These are phyloP conservation scores for Rhodocollybia butyracea DNA, from an alignment of 768 basidiomycete species.

Conservation along the genomic window DNA sequence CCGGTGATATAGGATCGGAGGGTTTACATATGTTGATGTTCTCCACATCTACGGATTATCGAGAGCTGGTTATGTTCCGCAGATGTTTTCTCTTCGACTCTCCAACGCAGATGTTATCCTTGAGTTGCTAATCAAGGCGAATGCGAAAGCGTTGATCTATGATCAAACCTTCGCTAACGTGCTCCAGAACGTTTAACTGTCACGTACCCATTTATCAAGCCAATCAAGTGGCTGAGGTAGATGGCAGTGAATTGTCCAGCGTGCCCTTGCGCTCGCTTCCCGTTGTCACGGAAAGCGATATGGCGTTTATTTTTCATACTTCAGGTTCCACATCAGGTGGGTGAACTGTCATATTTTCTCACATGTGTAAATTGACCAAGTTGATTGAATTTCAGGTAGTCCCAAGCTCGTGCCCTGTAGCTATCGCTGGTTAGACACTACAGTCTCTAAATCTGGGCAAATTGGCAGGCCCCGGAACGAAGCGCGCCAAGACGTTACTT, in stretches of 20 bases:
- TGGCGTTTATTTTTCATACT: slow-evolving; percentile 71
- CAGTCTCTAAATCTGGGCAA: slow-evolving; percentile 56
- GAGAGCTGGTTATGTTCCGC: slow-evolving; percentile 65
- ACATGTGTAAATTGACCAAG: too few species aligned
- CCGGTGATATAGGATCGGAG: slow-evolving; percentile 47
- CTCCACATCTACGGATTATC: slow-evolving; percentile 62
- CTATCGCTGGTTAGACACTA: slow-evolving; percentile 62
- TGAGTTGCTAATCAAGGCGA: slow-evolving; percentile 53
- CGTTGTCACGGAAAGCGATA: slow-evolving; percentile 22
- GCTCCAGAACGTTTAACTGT: slow-evolving; percentile 31
- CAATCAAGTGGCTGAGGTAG: slow-evolving; percentile 24
- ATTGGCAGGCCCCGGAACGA: slow-evolving; percentile 45
- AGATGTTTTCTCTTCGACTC: slow-evolving; percentile 59
- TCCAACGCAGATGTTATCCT: slow-evolving; percentile 57
- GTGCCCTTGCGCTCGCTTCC: slow-evolving; percentile 38
- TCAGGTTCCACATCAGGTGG: slow-evolving; percentile 83
- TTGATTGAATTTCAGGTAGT: too few species aligned
- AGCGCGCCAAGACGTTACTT: slow-evolving; percentile 62
- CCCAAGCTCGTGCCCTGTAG: slow-evolving; percentile 76
- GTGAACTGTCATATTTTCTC: too few species aligned
- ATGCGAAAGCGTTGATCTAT: slow-evolving; percentile 55
- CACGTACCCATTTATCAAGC: slow-evolving; percentile 40
- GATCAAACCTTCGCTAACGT: slow-evolving; percentile 42
- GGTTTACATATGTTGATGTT: slow-evolving; percentile 59
- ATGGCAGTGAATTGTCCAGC: slow-evolving; percentile 19